phyloP scores from a whole-genome alignment of 192 early-diverging fungal genomes.

The Entomortierella lignicola region DNA sequence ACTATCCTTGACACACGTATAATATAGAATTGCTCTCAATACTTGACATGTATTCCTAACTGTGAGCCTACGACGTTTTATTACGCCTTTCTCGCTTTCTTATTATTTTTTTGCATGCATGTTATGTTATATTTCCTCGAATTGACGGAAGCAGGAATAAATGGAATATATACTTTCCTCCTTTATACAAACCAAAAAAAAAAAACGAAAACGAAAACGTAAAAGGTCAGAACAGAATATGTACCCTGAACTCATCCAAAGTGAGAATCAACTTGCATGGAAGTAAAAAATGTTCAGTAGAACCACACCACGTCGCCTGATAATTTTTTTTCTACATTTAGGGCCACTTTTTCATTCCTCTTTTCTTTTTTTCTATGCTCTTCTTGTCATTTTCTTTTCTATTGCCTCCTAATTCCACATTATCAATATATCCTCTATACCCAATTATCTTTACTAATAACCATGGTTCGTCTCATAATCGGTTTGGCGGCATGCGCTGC shows the following conservation, averaged over 20 bases:
- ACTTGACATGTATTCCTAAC: no score
- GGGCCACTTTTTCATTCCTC: background rate
- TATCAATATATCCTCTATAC: slow-evolving; percentile 9
- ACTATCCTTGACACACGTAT: background rate
- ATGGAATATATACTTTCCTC: background rate
- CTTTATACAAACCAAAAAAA: no score
- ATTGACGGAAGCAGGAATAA: background rate
- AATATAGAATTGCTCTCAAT: no score
- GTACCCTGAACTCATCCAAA: background rate
- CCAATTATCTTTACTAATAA: background rate
- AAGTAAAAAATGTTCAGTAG: background rate
- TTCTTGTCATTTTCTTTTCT: background rate
- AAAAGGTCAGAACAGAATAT: background rate
- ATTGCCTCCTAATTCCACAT: slow-evolving; percentile 1
- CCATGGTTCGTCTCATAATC: slow-evolving; percentile 45
- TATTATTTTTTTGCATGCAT: background rate
- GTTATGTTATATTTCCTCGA: no score
- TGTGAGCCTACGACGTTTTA: background rate
- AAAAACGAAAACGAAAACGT: no score
- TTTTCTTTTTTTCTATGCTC: background rate
- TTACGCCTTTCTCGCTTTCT: background rate
- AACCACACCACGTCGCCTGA: background rate
- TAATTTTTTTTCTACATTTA: background rate
- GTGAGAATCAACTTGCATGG: background rate
- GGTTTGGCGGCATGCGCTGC: slow-evolving; percentile 46